Evolutionary conservation across 169 alveolate genomes (phyloP), one percentile per base, ranked within the genome.

Genomic region (Plasmodium gallinaceum): DNA sequence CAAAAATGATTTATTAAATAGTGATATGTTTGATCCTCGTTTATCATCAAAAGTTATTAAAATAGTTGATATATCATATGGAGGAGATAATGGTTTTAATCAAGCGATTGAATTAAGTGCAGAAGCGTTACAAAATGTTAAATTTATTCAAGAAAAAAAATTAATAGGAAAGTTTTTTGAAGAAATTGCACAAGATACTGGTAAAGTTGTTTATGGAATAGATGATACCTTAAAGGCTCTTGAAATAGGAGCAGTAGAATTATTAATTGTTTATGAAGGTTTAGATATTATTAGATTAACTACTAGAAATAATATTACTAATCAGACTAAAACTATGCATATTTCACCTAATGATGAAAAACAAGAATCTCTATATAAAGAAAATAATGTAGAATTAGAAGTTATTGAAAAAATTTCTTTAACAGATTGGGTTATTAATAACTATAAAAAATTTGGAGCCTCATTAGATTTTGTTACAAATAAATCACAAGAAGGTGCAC

Each of bases 21-120:
- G 97, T 46, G 99, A 98, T 74, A 93, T 98, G 93, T 97, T 98
- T 86, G 99, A 98, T 91, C 98, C 95, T 74, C 93, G 99, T 88
- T 96, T 98, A 20, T 94, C 95, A n/a, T 97, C 98, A 5, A 96
- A 97, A 70, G 98, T 98, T 43, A 72, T 97, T 24, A 96, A 98
- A 88, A 94, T 99, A 22, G 99, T 99, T 0, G 99, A 99, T 92
- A 99, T 99, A 12, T 93, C 96, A 26, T 99, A 99, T 90, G 99
- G 99, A n/a, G 99, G 99, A 8, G 99, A 98, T 93, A 97, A 98
- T 92, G 99, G 99, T 6, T 97, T 99, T 83, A 98, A 98, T 75
- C 99, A 99, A 93, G 99, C 99, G 46, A 98, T 98, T 71, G 98
- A 98, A 87, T 95, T 98, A 52, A 93, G 99, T 57, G 94, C 98